Base-by-base conservation (phyloP, 1,284 basidiomycete species). In the Trichosporon sp. region DNA sequence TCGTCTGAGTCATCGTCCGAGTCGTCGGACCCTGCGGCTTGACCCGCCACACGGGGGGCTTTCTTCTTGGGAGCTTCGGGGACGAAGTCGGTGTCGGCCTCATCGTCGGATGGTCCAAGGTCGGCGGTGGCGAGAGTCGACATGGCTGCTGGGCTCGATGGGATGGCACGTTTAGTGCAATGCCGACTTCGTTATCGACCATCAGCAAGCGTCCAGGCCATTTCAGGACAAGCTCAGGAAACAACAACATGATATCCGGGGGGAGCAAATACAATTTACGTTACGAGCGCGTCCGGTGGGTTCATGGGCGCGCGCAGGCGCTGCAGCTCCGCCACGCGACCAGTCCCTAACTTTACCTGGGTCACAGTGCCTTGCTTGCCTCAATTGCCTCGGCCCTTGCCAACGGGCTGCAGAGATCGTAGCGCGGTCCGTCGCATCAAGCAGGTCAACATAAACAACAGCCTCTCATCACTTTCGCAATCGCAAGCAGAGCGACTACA, bases 71-170 rank as follows among this genome's bases (percentile, higher is more conserved):
- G 61, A 4, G 60, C 61, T 10, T 60, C 27, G 2, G 69, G 73
- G 31, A 75, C 67, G 62, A 76, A 78, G 61, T 78, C 77, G 9
- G 21, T 60, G 60, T 78, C 73, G 11, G 60, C 61, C 59, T 66
- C 73, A 34, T 74, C 73, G 66, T 73, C 73, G 31, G 68, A 69
- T 2, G 73, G 73, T 3, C 69, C 68, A 10, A 77, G 67, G 58
- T 72, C 69, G 21, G 75, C 77, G 4, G 72, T 71, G 23, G 73
- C 72, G 46, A 78, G 69, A 10, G 77, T 78, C 4, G 74, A 74
- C 76, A 78, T 78, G 40, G 58, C 44, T 40, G 25, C 34, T 44
- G 40, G 31, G 6, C 3, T 14, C 16, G 27, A n/a, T 16, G 49
- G 25, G 16, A 16, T 54, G 27, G 49, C n/a, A n/a, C n/a, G n/a